Percentiles rank a stretch among this genome's conserved stretches.
phyloP scores from a whole-genome alignment of 345 rosid species.

The Salix suchowensis region DNA sequence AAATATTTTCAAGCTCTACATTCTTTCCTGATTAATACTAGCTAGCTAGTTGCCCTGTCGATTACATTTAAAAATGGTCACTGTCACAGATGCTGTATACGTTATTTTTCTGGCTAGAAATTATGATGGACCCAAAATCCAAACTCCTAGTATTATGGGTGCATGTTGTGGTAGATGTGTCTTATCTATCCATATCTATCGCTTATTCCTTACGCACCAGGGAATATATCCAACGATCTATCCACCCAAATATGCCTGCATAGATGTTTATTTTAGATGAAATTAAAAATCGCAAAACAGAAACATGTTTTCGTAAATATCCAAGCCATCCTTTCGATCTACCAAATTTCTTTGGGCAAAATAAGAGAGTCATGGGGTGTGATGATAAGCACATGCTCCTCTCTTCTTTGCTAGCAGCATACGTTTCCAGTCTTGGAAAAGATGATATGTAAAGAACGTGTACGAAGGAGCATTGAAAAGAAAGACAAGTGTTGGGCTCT shows the following conservation, averaged over 20 bases:
- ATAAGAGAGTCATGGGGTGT: conserved; percentile 14
- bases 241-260: not conserved
- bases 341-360: not conserved
- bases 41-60: not conserved
- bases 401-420: not conserved
- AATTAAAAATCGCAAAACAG: not conserved
- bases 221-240: not conserved
- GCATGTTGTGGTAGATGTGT: not conserved
- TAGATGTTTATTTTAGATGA: not conserved
- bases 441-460: not conserved
- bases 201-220: conserved; percentile 20
- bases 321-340: too few species aligned
- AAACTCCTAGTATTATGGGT: not conserved
- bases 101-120: not conserved
- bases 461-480: not conserved
- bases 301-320: too few species aligned
- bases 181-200: not conserved
- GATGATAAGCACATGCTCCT: conserved; percentile 21
- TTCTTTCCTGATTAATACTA: too few species aligned
- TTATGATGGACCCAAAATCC: not conserved
- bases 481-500: conserved; percentile 21
- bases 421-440: not conserved
- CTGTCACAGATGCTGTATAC: not conserved
- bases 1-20: too few species aligned
- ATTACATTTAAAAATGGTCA: not conserved